Evolutionary conservation across 2,329 filamentous ascomycete species (phyloP).

Genomic region (Curvularia eragrostidis): DNA sequence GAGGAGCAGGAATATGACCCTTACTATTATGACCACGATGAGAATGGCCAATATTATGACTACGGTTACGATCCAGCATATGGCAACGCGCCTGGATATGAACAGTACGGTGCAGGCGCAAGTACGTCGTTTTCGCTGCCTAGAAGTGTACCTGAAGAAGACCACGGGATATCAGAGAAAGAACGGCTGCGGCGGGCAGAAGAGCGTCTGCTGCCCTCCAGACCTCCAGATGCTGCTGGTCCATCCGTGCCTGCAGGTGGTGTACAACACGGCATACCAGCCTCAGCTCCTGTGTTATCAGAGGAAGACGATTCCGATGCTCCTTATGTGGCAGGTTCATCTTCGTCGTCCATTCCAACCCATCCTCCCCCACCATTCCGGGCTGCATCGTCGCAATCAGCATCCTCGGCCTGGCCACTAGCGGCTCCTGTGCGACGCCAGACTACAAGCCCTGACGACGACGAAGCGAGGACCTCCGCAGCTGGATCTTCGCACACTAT

Average conservation of each 20-base stretch:
- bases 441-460: slow-evolving; percentile 19
- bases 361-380: slow-evolving; percentile 39
- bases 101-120: slow-evolving; percentile 35
- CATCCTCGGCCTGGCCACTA: slow-evolving; percentile 15
- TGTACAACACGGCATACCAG: slow-evolving; percentile 32
- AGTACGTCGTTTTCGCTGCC: slow-evolving; percentile 59
- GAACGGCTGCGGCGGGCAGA: slow-evolving; percentile 80
- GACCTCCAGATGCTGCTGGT: slow-evolving; percentile 64
- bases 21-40: slow-evolving; percentile 42
- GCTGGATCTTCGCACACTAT: slow-evolving; percentile 37
- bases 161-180: slow-evolving; percentile 77
- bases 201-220: slow-evolving; percentile 79
- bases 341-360: slow-evolving; percentile 30
- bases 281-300: slow-evolving; percentile 47
- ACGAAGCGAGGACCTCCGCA: slow-evolving; percentile 23
- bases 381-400: slow-evolving; percentile 20
- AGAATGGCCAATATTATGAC: slow-evolving; percentile 42
- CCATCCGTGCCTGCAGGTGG: slow-evolving; percentile 54
- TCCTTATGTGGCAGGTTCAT: slow-evolving; percentile 30
- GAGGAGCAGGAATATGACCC: slow-evolving; percentile 31
- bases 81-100: slow-evolving; percentile 40
- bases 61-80: slow-evolving; percentile 44
- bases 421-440: slow-evolving; percentile 25
- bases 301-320: slow-evolving; percentile 41
- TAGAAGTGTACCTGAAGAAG: slow-evolving; percentile 62